Percentiles rank a stretch among this genome's conserved stretches.
Conservation (phyloP, 257 asterid genomes). For the Scutellaria baicalensis region DNA sequence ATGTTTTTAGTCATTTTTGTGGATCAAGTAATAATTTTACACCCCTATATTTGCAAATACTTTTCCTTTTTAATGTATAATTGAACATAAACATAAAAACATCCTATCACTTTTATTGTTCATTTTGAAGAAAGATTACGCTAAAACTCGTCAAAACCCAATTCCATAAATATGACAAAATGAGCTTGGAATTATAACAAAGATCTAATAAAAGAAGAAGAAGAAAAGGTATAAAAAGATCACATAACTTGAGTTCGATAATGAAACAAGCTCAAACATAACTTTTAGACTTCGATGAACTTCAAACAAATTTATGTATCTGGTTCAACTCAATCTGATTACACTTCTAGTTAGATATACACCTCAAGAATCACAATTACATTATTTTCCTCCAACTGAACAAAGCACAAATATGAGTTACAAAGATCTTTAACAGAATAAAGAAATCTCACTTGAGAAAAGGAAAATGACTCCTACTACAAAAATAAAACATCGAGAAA, state of each 20-base stretch:
- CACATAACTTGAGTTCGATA: too few relatives aligned
- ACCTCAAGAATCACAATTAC: conserved; percentile 9
- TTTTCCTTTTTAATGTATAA: too few relatives aligned
- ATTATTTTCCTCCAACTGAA: not conserved
- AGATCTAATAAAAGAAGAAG: not conserved
- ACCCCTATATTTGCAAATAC: too few relatives aligned
- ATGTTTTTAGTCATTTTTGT: too few relatives aligned
- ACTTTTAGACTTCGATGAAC: not conserved
- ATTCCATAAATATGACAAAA: too few relatives aligned
- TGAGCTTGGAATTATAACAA: not conserved
- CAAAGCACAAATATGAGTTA: conserved; percentile 1
- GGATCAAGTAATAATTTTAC: too few relatives aligned
- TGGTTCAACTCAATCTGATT: not conserved
- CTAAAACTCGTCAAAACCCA: too few relatives aligned
- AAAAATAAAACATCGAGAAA: conserved; percentile 30
- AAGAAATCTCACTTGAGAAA: not conserved
- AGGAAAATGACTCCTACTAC: conserved; percentile 23
- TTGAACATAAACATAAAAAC: too few relatives aligned
- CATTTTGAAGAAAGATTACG: too few relatives aligned
- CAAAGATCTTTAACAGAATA: not conserved
- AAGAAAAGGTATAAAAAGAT: not conserved
- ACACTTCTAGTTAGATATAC: not conserved
- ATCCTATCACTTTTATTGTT: too few relatives aligned
- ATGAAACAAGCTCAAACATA: not conserved
- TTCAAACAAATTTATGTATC: not conserved